phyloP scores from a whole-genome alignment of 306 rosid genomes.

The Oxytropis ochrocephala region DNA sequence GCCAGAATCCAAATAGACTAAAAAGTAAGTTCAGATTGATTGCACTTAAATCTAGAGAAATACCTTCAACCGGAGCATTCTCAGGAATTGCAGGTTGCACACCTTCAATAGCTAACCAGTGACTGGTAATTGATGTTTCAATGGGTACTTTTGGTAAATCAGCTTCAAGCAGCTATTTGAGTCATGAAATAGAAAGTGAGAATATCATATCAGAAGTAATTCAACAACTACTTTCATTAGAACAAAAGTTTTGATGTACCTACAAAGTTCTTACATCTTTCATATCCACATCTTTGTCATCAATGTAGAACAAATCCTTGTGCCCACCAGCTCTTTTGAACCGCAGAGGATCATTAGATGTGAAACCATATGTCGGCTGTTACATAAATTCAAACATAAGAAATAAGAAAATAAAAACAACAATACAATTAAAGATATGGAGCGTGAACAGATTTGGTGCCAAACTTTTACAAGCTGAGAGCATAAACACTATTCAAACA shows the following conservation, averaged over 20 bases:
- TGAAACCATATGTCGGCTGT: constrained; percentile 82
- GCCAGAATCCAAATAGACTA: neutral
- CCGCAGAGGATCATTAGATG: constrained; percentile 63
- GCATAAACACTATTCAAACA: neutral
- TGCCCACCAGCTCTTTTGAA: constrained; percentile 85
- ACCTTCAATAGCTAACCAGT: constrained; percentile 96
- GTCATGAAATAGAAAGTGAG: constrained; percentile 5
- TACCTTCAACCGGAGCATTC: constrained; percentile 71
- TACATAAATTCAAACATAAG: constrained; percentile 25
- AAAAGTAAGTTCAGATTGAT: neutral
- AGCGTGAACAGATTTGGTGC: neutral
- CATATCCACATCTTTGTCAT: constrained; percentile 85
- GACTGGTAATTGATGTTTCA: constrained; percentile 63
- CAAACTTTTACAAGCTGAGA: neutral
- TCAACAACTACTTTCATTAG: constrained; percentile 1
- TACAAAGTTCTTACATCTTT: constrained; percentile 63
- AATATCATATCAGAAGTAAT: constrained; percentile 8
- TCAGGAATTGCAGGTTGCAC: constrained; percentile 86
- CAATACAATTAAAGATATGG: neutral
- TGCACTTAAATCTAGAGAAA: neutral
- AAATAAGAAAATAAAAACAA: constrained; percentile 18
- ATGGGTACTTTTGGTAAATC: constrained; percentile 69
- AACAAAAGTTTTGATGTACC: constrained; percentile 19
- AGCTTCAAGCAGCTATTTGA: constrained; percentile 59
- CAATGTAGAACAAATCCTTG: constrained; percentile 81